Evolutionary conservation across 169 alveolate species (phyloP).

Genomic region (Cryptosporidium parvum): DNA sequence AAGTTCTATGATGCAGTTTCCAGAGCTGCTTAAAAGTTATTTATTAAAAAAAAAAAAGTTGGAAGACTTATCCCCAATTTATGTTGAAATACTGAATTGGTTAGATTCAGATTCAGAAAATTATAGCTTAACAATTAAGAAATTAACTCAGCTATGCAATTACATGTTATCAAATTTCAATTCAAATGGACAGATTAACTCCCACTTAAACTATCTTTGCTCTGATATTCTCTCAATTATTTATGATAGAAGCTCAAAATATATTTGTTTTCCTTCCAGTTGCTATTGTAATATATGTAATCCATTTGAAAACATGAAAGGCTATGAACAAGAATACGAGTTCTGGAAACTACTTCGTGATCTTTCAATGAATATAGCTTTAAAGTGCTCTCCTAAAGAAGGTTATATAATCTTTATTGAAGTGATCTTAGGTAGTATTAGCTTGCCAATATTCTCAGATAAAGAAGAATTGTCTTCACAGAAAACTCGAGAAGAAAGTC

Average conservation of each 20-base stretch:
- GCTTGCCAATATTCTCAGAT: constrained; percentile 63
- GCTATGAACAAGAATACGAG: background rate
- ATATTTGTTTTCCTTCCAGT: constrained; percentile 24
- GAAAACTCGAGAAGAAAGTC: background rate
- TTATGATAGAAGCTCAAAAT: constrained; percentile 49
- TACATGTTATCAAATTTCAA: background rate
- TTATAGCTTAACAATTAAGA: constrained; percentile 21
- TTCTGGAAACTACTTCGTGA: constrained; percentile 37
- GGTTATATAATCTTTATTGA: constrained; percentile 63
- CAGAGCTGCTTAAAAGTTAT: constrained; percentile 26
- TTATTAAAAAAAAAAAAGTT: background rate
- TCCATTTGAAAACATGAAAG: constrained; percentile 16
- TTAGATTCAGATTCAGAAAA: constrained; percentile 19
- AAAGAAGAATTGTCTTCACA: background rate
- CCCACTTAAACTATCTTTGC: constrained; percentile 15
- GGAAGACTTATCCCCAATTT: constrained; percentile 11
- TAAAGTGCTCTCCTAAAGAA: constrained; percentile 66
- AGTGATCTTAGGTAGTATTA: constrained; percentile 37
- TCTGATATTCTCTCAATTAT: constrained; percentile 63
- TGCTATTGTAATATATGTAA: constrained; percentile 21
- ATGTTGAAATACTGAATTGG: constrained; percentile 21
- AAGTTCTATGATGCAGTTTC: constrained; percentile 28
- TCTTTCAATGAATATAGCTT: constrained; percentile 23
- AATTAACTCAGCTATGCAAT: constrained; percentile 17
- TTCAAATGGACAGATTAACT: background rate